Percentiles rank a stretch among this genome's conserved stretches.
Evolutionary conservation across 1,139 yeast genomes (phyloP).

Genomic region (Diutina rugosa): DNA sequence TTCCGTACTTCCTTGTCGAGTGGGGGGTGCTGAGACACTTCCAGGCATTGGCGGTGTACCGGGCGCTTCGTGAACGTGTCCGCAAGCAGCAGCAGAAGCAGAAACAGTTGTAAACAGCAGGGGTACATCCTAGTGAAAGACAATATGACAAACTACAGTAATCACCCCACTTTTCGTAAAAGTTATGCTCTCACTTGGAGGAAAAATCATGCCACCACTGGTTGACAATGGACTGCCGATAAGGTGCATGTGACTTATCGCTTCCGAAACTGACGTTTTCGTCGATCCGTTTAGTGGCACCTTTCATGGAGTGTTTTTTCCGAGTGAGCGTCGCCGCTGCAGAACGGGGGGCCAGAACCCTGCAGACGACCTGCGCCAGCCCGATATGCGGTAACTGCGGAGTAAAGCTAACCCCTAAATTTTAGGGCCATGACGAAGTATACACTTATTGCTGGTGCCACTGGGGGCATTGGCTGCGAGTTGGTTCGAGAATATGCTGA

Average conservation of each 20-base stretch:
- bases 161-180: no score
- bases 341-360: not conserved
- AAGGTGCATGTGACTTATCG: no score
- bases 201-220: no score
- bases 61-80: not conserved
- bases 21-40: not conserved
- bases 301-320: not conserved
- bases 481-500: not conserved
- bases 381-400: not conserved
- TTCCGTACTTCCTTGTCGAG: not conserved
- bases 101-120: not conserved
- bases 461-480: conserved; percentile 1
- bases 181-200: no score
- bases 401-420: not conserved
- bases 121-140: no score
- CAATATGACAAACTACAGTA: no score
- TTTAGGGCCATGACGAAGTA: not conserved
- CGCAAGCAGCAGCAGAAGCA: not conserved
- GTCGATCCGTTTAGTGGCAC: no score
- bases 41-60: not conserved
- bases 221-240: no score
- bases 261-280: no score
- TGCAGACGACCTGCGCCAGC: not conserved
- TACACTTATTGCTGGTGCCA: not conserved
- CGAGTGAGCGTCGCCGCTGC: not conserved